Percentiles rank a stretch among this genome's conserved stretches.
phyloP scores from a whole-genome alignment of 495 filamentous ascomycete genomes.

The Melanomma pulvis-pyrius region DNA sequence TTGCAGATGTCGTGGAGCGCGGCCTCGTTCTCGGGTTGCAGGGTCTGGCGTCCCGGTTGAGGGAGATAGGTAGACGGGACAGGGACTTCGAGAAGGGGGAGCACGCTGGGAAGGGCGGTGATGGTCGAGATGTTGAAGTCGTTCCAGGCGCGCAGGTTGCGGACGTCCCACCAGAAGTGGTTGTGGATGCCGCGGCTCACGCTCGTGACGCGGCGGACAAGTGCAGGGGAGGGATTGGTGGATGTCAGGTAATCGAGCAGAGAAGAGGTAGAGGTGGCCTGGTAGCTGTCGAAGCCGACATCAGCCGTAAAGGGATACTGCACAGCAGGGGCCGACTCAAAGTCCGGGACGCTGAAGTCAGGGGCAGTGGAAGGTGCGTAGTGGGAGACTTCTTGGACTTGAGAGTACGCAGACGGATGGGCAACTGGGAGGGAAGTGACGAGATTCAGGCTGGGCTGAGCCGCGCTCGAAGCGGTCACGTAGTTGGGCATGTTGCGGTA shows the following conservation, averaged over 20 bases:
- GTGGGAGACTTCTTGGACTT: slow-evolving; percentile 32
- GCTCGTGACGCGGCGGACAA: slow-evolving; percentile 80
- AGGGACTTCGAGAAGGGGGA: slow-evolving; percentile 70
- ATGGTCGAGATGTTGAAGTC: slow-evolving; percentile 75
- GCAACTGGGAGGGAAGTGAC: slow-evolving; percentile 33
- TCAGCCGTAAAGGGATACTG: slow-evolving; percentile 45
- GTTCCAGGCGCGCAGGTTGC: slow-evolving; percentile 80
- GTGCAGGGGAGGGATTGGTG: slow-evolving; percentile 74
- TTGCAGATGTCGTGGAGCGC: slow-evolving; percentile 70
- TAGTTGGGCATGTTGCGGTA: slow-evolving; percentile 78
- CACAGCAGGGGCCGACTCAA: slow-evolving; percentile 46
- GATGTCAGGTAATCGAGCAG: slow-evolving; percentile 76
- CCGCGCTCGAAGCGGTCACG: slow-evolving; percentile 45
- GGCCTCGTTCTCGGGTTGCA: slow-evolving; percentile 73
- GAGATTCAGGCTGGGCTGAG: slow-evolving; percentile 33
- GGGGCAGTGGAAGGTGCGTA: slow-evolving; percentile 12
- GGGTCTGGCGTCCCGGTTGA: slow-evolving; percentile 54
- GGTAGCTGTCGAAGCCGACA: slow-evolving; percentile 47
- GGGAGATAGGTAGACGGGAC: slow-evolving; percentile 68
- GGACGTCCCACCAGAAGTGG: slow-evolving; percentile 94
- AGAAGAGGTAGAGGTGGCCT: slow-evolving; percentile 59
- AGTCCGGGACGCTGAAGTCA: slow-evolving; percentile 50
- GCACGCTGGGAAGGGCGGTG: slow-evolving; percentile 70
- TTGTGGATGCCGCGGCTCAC: slow-evolving; percentile 69
- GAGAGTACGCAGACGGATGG: slow-evolving; percentile 15